These are phyloP conservation scores for Penicilliopsis zonata DNA, from an alignment of 495 filamentous ascomycete genomes.

Conservation along the genomic window DNA sequence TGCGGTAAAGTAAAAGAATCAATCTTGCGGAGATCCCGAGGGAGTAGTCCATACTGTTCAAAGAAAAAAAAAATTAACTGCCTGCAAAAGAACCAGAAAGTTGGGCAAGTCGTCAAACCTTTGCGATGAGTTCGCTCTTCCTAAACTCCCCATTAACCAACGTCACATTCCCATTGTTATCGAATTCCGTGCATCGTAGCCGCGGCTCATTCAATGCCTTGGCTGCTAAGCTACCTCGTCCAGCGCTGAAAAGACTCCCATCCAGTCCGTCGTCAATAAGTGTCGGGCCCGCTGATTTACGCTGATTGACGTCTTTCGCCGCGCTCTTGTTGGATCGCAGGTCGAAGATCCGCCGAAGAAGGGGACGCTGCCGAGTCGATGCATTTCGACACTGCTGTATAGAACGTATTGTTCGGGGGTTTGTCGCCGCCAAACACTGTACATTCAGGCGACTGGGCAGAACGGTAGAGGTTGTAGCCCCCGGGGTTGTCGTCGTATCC, in stretches of 20 bases:
- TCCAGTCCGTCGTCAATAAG: constrained; percentile 27
- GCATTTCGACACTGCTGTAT: constrained; percentile 19
- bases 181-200: constrained; percentile 88
- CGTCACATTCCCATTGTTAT: constrained; percentile 87
- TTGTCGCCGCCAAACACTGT: too few species aligned
- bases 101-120: constrained; percentile 43
- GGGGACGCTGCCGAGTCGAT: constrained; percentile 33
- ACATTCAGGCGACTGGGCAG: neutral
- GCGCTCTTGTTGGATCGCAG: constrained; percentile 18
- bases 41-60: constrained; percentile 78
- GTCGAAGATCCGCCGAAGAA: constrained; percentile 46
- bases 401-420: too few species aligned
- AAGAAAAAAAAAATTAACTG: neutral
- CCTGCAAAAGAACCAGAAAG: neutral
- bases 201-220: constrained; percentile 71
- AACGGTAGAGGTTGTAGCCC: constrained; percentile 2
- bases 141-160: constrained; percentile 92
- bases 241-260: constrained; percentile 31
- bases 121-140: constrained; percentile 91
- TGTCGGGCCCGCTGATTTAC: constrained; percentile 10
- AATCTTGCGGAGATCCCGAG: constrained; percentile 93
- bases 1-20: constrained; percentile 96
- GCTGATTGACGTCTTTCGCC: constrained; percentile 12
- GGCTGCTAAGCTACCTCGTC: constrained; percentile 48
- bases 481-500: constrained; percentile 7